A percentile compares a stretch with the other conserved stretches of the same genome.
These are phyloP conservation scores for Ochromonadaceae sp. DNA, from an alignment of 352 stramenopile genomes.

Conservation along the genomic window DNA sequence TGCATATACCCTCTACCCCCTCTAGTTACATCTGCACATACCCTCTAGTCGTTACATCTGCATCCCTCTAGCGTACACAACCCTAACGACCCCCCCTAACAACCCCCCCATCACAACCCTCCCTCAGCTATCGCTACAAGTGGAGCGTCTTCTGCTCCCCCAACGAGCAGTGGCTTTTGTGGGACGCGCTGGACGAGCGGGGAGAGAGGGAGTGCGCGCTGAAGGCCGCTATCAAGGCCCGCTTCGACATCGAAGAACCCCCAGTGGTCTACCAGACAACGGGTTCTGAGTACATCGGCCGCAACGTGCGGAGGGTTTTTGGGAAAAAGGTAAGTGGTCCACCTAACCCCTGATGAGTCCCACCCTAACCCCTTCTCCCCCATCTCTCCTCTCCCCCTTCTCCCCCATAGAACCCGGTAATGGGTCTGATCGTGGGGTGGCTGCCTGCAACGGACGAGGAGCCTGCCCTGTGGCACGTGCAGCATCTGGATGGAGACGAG, in stretches of 20 bases:
- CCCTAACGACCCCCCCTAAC: too few relatives aligned
- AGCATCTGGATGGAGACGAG: constrained; percentile 16
- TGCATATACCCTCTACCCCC: too few relatives aligned
- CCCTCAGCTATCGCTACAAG: too few relatives aligned
- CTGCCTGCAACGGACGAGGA: background rate
- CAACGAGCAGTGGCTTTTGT: background rate
- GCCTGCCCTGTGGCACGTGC: background rate
- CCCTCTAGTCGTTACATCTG: too few relatives aligned
- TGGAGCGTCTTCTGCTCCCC: background rate
- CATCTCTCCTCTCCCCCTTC: too few relatives aligned
- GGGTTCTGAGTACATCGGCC: constrained; percentile 1
- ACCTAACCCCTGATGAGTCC: too few relatives aligned
- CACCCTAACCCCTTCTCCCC: too few relatives aligned
- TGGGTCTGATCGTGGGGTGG: constrained; percentile 5
- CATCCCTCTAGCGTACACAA: too few relatives aligned
- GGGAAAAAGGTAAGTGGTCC: too few relatives aligned
- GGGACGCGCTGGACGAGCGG: background rate
- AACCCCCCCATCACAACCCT: too few relatives aligned
- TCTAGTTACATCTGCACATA: too few relatives aligned
- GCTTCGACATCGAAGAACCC: background rate
- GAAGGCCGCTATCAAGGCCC: background rate
- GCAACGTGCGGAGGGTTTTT: background rate
- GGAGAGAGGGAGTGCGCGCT: background rate
- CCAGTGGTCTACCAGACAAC: background rate
- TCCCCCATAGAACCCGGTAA: too few relatives aligned